These are phyloP conservation scores for Pelargonium australe DNA, from an alignment of 441 rosid species.

Conservation along the genomic window DNA sequence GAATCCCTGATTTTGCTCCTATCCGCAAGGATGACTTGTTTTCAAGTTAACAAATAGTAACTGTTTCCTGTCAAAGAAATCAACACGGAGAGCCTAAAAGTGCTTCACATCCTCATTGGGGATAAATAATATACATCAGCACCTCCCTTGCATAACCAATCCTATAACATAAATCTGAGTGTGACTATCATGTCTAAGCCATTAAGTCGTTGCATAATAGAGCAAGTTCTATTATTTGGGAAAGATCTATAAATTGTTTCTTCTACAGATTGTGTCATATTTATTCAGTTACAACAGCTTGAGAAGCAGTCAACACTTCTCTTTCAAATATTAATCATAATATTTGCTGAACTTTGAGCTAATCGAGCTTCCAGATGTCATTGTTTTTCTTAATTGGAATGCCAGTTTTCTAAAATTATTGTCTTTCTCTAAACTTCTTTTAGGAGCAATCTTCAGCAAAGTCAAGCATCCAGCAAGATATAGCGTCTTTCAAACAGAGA, in stretches of 20 bases:
- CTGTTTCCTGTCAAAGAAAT: no score
- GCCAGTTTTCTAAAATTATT: neutral
- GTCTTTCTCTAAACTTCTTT: slow-evolving; percentile 17
- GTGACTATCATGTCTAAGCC: neutral
- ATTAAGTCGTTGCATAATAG: neutral
- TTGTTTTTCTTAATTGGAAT: neutral
- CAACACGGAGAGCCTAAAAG: neutral
- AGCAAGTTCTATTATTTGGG: neutral
- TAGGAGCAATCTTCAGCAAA: slow-evolving; percentile 73
- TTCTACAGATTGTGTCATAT: neutral
- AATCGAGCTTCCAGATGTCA: neutral
- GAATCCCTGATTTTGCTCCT: neutral
- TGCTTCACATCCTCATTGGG: neutral
- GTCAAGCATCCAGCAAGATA: slow-evolving; percentile 69
- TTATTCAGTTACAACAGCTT: neutral
- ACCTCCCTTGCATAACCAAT: neutral
- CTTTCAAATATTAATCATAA: neutral
- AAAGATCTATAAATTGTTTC: neutral
- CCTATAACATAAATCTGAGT: neutral
- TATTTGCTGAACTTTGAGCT: neutral
- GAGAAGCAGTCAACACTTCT: neutral
- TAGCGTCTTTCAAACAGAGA: slow-evolving; percentile 68
- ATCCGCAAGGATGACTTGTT: neutral
- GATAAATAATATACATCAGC: neutral
- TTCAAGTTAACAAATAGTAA: no score